A percentile compares a stretch with the other conserved stretches of the same genome.
These are phyloP conservation scores for Leishmania aethiopica DNA, from an alignment of 208 protist genomes.

Conservation along the genomic window DNA sequence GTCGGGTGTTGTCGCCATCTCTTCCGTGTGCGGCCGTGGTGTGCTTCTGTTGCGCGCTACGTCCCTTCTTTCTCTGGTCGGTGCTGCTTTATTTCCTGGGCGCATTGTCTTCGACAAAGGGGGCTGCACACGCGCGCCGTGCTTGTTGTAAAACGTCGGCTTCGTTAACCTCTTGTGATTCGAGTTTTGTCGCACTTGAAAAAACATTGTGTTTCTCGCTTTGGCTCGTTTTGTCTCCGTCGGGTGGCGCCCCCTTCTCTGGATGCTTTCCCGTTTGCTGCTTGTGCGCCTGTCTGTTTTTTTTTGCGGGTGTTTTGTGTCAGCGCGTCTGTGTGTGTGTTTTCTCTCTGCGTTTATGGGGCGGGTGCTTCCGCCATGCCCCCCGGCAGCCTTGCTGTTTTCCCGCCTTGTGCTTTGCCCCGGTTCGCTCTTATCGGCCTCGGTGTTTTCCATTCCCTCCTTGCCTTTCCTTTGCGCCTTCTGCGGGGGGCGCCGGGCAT, in stretches of 20 bases:
- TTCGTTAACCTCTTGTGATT: neutral
- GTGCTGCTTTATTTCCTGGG: no score
- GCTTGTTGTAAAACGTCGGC: no score
- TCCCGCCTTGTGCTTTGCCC: neutral
- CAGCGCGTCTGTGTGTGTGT: neutral
- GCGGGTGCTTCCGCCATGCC: neutral
- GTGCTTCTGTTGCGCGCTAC: no score
- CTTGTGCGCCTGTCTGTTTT: neutral
- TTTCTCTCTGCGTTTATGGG: neutral
- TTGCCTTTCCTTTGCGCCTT: neutral
- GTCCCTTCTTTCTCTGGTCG: no score
- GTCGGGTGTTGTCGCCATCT: no score
- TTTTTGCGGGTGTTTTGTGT: neutral
- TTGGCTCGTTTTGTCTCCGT: neutral
- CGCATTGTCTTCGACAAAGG: no score
- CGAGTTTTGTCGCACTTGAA: neutral
- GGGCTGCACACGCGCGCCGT: no score
- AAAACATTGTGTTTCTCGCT: neutral
- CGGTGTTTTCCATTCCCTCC: neutral
- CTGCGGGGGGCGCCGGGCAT: no score
- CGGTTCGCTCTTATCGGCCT: neutral
- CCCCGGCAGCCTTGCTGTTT: neutral
- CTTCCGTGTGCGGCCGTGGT: no score
- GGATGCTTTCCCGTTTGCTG: neutral
- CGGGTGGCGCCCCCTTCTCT: accelerated